Base-by-base conservation (phyloP, 805 yeast species). In the Metschnikowia baotianmanensis region DNA sequence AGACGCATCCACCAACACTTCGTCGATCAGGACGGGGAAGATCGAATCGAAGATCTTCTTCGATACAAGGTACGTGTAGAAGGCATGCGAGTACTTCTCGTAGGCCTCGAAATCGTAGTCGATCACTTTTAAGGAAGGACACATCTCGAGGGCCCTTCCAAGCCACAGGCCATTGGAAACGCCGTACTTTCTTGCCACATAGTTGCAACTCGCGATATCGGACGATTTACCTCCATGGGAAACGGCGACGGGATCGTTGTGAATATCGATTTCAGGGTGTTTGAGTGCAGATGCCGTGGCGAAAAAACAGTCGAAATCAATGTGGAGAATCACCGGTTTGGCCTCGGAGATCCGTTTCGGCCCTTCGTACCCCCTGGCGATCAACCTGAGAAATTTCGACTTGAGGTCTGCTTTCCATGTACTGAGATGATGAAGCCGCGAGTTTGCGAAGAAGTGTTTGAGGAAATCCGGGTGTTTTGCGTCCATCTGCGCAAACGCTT, bases 301-400 rank as follows among this genome's bases (percentile, higher is more conserved):
- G 63, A 91, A 91, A 55, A 93, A 91, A 49, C 96, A 88, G 59
- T 91, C 99, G 60, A 89, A 91, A 59, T 91, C 99, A 24, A 91
- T 72, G 59, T 91, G 97, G 40, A 90, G 57, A 8, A 90, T 76
- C 1, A 74, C 57, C 6, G 36, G 34, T 41, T 40, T 51, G 15
- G 48, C 33, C 4, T 13, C 12, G 3, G 34, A 6, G 13, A 17
- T 22, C 29, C 11, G 34, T 20, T 38, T 19, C 8, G 39, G 44
- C 0, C 42, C 22, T 34, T 49, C 48, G 24, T 49, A 51, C 7
- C 52, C 54, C 3, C 34, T 36, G 3, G 46, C 45, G 1, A 77
- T 50, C 11, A 83, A 78, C 3, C 69, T 58, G 28, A 83, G 68
- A 54, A 84, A 86, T 22, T 76, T 75, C 2, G 77, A 67, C 34